These are phyloP conservation scores for Apostasia ramifera DNA, from an alignment of 106 monocot genomes.

Conservation along the genomic window DNA sequence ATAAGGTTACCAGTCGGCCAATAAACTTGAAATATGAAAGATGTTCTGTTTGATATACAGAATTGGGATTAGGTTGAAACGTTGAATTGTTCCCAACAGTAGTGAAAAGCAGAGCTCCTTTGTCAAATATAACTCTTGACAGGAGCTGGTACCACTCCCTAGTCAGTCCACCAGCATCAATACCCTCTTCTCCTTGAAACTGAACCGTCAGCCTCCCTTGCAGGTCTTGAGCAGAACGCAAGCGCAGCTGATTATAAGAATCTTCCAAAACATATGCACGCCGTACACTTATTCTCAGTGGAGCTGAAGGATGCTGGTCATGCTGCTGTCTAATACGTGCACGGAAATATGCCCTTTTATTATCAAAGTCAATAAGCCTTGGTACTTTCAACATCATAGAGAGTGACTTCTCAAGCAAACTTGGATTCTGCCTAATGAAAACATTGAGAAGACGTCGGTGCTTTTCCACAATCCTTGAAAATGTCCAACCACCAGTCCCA, in stretches of 20 bases:
- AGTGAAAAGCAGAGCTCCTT: conserved; percentile 76
- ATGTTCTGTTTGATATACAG: conserved; percentile 80
- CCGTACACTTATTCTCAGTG: conserved; percentile 54
- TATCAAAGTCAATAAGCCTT: conserved; percentile 76
- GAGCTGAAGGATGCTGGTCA: conserved; percentile 54
- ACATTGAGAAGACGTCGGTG: conserved; percentile 63
- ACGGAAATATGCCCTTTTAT: conserved; percentile 69
- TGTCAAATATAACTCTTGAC: conserved; percentile 75
- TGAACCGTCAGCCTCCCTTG: conserved; percentile 67
- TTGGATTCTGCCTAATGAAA: conserved; percentile 67
- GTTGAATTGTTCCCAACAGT: conserved; percentile 73
- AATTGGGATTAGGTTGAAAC: conserved; percentile 83
- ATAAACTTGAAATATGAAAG: conserved; percentile 85
- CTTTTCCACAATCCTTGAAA: conserved; percentile 57
- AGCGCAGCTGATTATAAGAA: conserved; percentile 66
- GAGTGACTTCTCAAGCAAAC: conserved; percentile 69
- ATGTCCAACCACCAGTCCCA: conserved; percentile 26
- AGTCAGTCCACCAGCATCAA: conserved; percentile 79
- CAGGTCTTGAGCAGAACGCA: conserved; percentile 49
- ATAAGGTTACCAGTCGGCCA: conserved; percentile 56
- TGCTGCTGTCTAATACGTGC: conserved; percentile 57
- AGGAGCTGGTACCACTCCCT: conserved; percentile 81
- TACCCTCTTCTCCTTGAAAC: conserved; percentile 82
- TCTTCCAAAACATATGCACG: conserved; percentile 73
- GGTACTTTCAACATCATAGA: conserved; percentile 75